Evolutionary conservation across 805 yeast species (phyloP), one percentile per base, ranked within the genome.

Genomic region (Kodamaea nitidulidarum): DNA sequence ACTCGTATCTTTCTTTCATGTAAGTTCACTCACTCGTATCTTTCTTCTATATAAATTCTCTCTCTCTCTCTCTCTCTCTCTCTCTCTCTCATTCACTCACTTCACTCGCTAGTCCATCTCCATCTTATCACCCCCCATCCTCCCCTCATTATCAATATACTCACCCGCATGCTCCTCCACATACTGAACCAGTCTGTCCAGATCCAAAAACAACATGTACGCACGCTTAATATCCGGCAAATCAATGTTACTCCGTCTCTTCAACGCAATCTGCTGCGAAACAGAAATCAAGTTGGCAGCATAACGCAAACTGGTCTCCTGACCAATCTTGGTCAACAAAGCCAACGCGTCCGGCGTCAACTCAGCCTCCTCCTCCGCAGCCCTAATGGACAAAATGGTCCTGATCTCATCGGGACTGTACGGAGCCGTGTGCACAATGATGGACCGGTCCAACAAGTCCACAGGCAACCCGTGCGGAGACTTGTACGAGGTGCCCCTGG

Each of bases 401-500:
- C 83, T 77, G 55, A 91, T 84, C 63, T 93, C 98, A 43, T 86
- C 90, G 42, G 77, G 79, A 43, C 73, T 70, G 68, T 93, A 93
- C 33, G 78, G 70, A 12, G 76, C 63, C 1, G 98, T 95, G 56
- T 93, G 88, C 48, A 93, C 88, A 46, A 93, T 93, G 49, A 93
- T 84, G 25, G 95, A 78, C 61, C 99, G 78, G 66, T 93, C 99
- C 52, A 93, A 80, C 53, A 93, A 71, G 70, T 93, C 99, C 43
- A 85, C 74, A 31, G 99, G 98, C 43, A 93, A 71, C n/a, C 99
- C 99, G 61, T 93, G 99, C 15, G 98, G 96, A 1, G 96, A 84
- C 63, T 82, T 84, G 68, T 88, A 88, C 56, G 79, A 82, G 21
- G 98, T 87, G 38, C 99, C 98, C 55, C 96, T 78, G 16, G 96